Evolutionary conservation across 176 grass and related monocot genomes (phyloP), one percentile per base, ranked within the genome.

Genomic region (Elymus sibiricus): DNA sequence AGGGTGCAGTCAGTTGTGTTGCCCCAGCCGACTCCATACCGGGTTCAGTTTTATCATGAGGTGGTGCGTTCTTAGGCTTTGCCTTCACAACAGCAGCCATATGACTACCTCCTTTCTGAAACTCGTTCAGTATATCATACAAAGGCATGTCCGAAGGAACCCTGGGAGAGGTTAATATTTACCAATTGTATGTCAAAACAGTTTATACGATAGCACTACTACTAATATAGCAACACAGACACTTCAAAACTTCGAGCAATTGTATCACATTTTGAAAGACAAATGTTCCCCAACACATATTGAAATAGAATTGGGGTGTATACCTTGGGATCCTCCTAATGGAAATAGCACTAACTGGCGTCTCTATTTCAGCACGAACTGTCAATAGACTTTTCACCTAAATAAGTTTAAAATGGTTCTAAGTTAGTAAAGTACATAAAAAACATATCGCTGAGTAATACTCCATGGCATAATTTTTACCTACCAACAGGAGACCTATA

Each of bases 81-180:
- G 82, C 79, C 89, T 86, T 92, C 83, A 99, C 94, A 80, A 99
- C 97, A 74, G 97, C 97, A 91, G 97, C 97, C 94, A 99, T 99
- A 77, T 99, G 97, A 69, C 97, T 99, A 88, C 97, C 94, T 88
- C 97, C 97, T 90, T 99, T 99, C 86, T 99, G 97, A 91, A 99
- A 99, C 73, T 99, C 97, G 37, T 99, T 99, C 62, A 99, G 90
- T 94, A 99, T 99, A 87, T 99, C 97, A 79, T 99, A 99, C 44
- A 99, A 88, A 88, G 97, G 97, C 97, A 99, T 97, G 69, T 97
- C 97, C 51, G 94, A 86, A 80, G 97, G 97, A 87, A 99, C 97
- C 88, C 97, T 99, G 88, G 59, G 84, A 76, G 83, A 82, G 77
- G 22, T 35, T 83, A 77, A 76, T 68, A 79, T 89, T 82, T 27